Evolutionary conservation across 805 yeast species (phyloP).

Genomic region (Torulaspora maleeae): DNA sequence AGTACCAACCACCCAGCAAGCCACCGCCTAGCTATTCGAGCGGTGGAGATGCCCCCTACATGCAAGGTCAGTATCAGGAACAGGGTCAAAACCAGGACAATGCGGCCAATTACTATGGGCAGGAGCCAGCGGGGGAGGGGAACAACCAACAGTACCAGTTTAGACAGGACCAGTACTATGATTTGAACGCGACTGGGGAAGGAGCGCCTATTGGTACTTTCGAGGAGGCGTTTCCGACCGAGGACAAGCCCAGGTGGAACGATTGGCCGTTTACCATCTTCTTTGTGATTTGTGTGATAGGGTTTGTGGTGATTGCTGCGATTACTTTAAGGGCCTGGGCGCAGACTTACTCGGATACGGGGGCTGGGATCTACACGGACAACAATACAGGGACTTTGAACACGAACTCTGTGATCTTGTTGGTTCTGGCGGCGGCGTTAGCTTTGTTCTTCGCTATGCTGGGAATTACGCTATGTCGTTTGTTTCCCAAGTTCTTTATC

Average conservation of each 20-base stretch:
- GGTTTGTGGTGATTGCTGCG: conserved; percentile 66
- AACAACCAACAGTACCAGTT: conserved; percentile 8
- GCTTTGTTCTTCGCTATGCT: conserved; percentile 53
- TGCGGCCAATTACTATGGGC: conserved; percentile 1
- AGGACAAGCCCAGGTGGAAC: conserved; percentile 59
- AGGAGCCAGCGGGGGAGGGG: conserved; percentile 1
- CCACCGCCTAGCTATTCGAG: conserved; percentile 19
- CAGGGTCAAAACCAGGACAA: background rate
- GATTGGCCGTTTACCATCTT: conserved; percentile 69
- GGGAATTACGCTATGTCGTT: conserved; percentile 58
- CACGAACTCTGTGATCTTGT: conserved; percentile 68
- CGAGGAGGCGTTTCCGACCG: conserved; percentile 59
- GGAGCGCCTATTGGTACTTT: conserved; percentile 46
- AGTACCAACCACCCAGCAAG: conserved; percentile 17
- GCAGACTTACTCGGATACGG: conserved; percentile 49
- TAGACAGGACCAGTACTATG: conserved; percentile 22
- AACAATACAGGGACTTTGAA: conserved; percentile 57
- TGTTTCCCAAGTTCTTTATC: conserved; percentile 63
- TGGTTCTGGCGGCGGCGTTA: conserved; percentile 59
- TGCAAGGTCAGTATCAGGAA: background rate
- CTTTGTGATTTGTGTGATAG: conserved; percentile 47
- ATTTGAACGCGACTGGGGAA: conserved; percentile 30
- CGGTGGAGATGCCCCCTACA: background rate
- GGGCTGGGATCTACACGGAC: conserved; percentile 56
- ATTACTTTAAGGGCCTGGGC: conserved; percentile 64